phyloP scores from a whole-genome alignment of 345 rosid genomes.

The Acer yangbiense region DNA sequence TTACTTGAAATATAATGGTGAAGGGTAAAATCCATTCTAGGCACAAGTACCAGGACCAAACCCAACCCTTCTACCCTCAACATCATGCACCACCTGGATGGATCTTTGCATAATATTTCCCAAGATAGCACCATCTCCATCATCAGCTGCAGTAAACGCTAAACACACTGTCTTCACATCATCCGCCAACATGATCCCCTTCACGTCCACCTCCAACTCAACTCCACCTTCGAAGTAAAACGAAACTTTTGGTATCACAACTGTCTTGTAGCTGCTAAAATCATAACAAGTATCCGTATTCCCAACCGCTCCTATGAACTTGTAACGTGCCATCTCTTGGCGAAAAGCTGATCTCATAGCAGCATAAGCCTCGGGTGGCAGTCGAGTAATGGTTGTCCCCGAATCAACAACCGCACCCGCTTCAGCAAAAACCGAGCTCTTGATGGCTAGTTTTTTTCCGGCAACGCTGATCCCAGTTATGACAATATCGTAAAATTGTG shows the following conservation, averaged over 20 bases:
- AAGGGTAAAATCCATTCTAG: neutral
- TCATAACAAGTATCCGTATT: conserved; percentile 37
- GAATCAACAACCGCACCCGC: conserved; percentile 31
- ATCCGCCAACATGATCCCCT: conserved; percentile 1
- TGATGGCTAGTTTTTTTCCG: neutral
- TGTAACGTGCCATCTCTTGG: conserved; percentile 26
- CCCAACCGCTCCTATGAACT: neutral
- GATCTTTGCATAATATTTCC: neutral
- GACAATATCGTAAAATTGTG: conserved; percentile 28
- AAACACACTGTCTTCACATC: conserved; percentile 16
- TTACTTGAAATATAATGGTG: too few species aligned
- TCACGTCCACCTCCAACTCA: conserved; percentile 18
- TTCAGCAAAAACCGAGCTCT: neutral
- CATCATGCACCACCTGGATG: neutral
- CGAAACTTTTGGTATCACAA: conserved; percentile 15
- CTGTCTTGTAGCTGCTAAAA: neutral
- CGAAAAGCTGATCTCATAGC: conserved; percentile 16
- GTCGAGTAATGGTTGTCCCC: conserved; percentile 32
- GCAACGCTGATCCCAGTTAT: conserved; percentile 23
- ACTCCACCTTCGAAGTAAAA: conserved; percentile 21
- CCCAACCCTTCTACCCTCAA: neutral
- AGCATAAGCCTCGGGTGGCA: conserved; percentile 29
- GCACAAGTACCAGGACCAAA: neutral
- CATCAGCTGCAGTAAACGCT: conserved; percentile 16
- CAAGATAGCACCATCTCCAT: neutral